These are phyloP conservation scores for Chamaecrista fasciculata DNA, from an alignment of 306 rosid species.

Conservation along the genomic window DNA sequence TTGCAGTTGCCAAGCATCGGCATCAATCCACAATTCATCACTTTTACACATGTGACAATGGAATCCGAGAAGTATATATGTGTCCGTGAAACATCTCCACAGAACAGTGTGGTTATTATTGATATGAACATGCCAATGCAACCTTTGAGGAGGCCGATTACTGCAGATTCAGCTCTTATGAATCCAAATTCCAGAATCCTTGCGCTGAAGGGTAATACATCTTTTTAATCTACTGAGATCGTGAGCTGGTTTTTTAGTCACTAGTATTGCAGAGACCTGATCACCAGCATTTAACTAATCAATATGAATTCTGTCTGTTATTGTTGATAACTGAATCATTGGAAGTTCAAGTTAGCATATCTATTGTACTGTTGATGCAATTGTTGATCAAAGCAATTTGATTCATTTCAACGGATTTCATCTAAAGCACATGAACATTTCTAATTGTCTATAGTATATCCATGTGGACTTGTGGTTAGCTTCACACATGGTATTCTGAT, in stretches of 20 bases:
- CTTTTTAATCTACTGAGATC: neutral
- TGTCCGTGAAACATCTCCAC: constrained; percentile 88
- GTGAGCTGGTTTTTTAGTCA: constrained; percentile 1
- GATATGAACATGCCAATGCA: constrained; percentile 95
- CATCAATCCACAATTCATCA: constrained; percentile 83
- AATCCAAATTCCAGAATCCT: constrained; percentile 94
- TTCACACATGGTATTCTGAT: constrained; percentile 15
- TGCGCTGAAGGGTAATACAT: constrained; percentile 75
- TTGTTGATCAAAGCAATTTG: neutral
- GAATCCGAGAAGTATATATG: constrained; percentile 96
- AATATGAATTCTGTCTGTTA: neutral
- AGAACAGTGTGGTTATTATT: constrained; percentile 85
- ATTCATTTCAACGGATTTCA: constrained; percentile 18
- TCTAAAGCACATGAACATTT: neutral
- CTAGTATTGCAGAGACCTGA: constrained; percentile 21
- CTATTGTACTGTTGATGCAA: constrained; percentile 6
- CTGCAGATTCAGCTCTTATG: constrained; percentile 96
- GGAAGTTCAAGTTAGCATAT: constrained; percentile 19
- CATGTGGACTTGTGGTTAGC: neutral
- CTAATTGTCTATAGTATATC: neutral
- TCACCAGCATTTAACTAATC: neutral
- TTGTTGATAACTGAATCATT: neutral
- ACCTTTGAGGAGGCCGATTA: constrained; percentile 94
- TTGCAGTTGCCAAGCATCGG: constrained; percentile 94
- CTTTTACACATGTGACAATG: constrained; percentile 96